These are phyloP conservation scores for Oemleria cerasiformis DNA, from an alignment of 306 rosid species.

Conservation along the genomic window DNA sequence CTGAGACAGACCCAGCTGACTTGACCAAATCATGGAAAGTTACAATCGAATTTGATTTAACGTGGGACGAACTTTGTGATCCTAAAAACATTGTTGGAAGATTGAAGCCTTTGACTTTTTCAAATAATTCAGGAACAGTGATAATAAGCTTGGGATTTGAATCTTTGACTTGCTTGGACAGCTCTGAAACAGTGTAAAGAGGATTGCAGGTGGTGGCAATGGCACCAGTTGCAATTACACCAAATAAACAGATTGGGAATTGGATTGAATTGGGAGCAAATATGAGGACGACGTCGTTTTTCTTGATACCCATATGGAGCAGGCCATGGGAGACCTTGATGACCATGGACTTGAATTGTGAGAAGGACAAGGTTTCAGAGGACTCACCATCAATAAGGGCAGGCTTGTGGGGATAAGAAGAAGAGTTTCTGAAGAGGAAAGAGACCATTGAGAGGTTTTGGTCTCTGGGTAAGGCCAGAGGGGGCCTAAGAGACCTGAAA, in stretches of 20 bases:
- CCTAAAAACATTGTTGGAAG: constrained; percentile 55
- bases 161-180: constrained; percentile 65
- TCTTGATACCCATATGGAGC: constrained; percentile 47
- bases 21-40: constrained; percentile 43
- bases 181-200: constrained; percentile 53
- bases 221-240: constrained; percentile 60
- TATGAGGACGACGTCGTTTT: constrained; percentile 76
- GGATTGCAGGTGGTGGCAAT: constrained; percentile 74
- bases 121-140: constrained; percentile 59
- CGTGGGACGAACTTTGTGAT: constrained; percentile 8
- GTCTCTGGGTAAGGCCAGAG: constrained; percentile 40
- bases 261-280: constrained; percentile 69
- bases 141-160: constrained; percentile 65
- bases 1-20: constrained; percentile 34
- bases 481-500: constrained; percentile 68
- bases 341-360: constrained; percentile 47
- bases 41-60: constrained; percentile 7
- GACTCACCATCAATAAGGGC: constrained; percentile 68
- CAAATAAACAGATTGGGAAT: constrained; percentile 56
- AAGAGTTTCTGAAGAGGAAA: constrained; percentile 48
- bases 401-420: constrained; percentile 46
- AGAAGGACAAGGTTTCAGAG: constrained; percentile 41
- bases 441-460: constrained; percentile 55
- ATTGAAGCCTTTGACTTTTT: constrained; percentile 48
- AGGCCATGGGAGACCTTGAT: constrained; percentile 50